Evolutionary conservation across 139 green algal species (phyloP).

Genomic region (Trebouxia sp.): DNA sequence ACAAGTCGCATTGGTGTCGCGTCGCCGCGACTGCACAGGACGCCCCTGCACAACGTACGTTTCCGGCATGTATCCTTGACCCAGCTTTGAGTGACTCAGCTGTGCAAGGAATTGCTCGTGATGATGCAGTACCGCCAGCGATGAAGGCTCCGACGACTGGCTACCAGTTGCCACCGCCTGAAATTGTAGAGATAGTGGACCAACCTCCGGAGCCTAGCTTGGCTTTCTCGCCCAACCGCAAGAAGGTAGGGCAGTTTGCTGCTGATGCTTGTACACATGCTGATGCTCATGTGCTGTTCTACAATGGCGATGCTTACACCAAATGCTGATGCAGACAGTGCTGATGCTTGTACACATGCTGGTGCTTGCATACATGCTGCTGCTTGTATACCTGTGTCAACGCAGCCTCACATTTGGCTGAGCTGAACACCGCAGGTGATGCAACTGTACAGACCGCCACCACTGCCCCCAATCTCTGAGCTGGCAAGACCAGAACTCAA

Average conservation of each 20-base stretch:
- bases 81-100: too few species aligned
- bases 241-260: too few species aligned
- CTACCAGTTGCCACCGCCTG: conserved; percentile 81
- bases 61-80: too few species aligned
- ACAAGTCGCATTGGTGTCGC: background rate
- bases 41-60: background rate
- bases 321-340: too few species aligned
- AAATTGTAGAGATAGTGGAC: conserved; percentile 92
- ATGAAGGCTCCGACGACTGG: conserved; percentile 34
- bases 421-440: conserved; percentile 72
- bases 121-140: background rate
- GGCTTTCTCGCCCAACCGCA: conserved; percentile 88
- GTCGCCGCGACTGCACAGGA: background rate
- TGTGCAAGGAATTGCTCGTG: too few species aligned
- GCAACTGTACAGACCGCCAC: conserved; percentile 75
- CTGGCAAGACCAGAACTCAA: conserved; percentile 92
- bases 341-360: too few species aligned
- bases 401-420: too few species aligned
- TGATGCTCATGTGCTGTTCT: background rate
- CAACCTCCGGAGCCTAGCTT: conserved; percentile 75
- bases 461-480: conserved; percentile 87
- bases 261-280: too few species aligned
- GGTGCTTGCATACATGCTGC: too few species aligned
- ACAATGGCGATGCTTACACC: too few species aligned
- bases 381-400: too few species aligned